Conservation (phyloP, 441 rosid species). For the Corymbia citriodora region DNA sequence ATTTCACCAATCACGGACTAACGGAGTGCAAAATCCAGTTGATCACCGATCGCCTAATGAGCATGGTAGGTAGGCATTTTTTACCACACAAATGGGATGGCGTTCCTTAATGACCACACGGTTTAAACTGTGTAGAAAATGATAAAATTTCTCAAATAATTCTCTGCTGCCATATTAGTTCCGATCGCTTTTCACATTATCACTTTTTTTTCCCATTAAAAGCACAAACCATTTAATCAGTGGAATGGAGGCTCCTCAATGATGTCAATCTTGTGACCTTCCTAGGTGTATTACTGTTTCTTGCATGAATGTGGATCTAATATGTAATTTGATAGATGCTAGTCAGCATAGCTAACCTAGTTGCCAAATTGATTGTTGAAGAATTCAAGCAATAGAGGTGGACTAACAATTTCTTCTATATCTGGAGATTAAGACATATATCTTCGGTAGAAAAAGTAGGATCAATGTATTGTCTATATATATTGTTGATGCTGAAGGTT, state of each 20-base stretch:
- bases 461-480: background rate
- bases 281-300: background rate
- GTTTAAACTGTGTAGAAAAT: background rate
- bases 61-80: background rate
- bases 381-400: background rate
- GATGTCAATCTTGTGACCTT: background rate
- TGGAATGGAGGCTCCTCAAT: background rate
- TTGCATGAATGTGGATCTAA: background rate
- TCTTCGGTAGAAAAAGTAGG: background rate
- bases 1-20: background rate
- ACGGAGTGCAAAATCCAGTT: background rate
- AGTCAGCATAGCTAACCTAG: background rate
- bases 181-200: background rate
- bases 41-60: background rate
- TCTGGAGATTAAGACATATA: background rate
- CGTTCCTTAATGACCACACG: background rate
- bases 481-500: conserved; percentile 1
- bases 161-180: background rate
- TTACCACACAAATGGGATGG: background rate
- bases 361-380: background rate
- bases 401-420: background rate
- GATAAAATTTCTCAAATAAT: background rate
- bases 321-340: background rate
- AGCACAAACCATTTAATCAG: background rate
- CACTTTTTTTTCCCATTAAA: background rate